Conservation (phyloP, 192 early-diverging fungal species). For the Diversispora eburnea region DNA sequence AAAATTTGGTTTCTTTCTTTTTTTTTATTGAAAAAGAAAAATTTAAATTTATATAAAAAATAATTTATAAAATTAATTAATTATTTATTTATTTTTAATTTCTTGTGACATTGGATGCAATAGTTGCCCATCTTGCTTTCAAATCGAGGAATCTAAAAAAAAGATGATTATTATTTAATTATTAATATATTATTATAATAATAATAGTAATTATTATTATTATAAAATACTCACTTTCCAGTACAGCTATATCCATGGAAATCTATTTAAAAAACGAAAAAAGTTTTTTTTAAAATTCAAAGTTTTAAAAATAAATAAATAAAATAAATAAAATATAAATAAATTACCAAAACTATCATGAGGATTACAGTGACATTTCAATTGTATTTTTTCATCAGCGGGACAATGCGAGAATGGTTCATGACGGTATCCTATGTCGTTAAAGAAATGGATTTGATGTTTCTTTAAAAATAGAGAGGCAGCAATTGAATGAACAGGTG, state of each 20-base stretch:
- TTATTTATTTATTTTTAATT: too few species aligned
- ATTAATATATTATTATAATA: too few species aligned
- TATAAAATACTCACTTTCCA: slow-evolving; percentile 4
- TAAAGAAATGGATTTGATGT: slow-evolving; percentile 68
- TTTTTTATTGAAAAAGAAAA: too few species aligned
- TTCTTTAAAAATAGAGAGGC: slow-evolving; percentile 57
- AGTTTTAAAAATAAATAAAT: background rate
- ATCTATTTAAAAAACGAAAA: slow-evolving; percentile 1
- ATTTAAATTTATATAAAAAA: too few species aligned
- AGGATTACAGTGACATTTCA: slow-evolving; percentile 53
- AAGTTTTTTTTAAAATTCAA: background rate
- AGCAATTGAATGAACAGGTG: slow-evolving; percentile 68
- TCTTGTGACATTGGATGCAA: too few species aligned
- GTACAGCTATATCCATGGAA: slow-evolving; percentile 20
- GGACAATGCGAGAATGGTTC: slow-evolving; percentile 59
- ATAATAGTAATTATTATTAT: too few species aligned
- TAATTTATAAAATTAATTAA: too few species aligned
- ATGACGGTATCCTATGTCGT: slow-evolving; percentile 73
- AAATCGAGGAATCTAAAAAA: too few species aligned
- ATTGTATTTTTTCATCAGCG: slow-evolving; percentile 39
- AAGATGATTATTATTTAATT: too few species aligned
- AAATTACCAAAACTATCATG: slow-evolving; percentile 45
- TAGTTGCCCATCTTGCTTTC: too few species aligned
- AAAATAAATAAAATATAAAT: background rate
- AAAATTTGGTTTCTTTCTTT: too few species aligned